Evolutionary conservation across 768 basidiomycete genomes (phyloP).

Genomic region (Termitomyces sp.): DNA sequence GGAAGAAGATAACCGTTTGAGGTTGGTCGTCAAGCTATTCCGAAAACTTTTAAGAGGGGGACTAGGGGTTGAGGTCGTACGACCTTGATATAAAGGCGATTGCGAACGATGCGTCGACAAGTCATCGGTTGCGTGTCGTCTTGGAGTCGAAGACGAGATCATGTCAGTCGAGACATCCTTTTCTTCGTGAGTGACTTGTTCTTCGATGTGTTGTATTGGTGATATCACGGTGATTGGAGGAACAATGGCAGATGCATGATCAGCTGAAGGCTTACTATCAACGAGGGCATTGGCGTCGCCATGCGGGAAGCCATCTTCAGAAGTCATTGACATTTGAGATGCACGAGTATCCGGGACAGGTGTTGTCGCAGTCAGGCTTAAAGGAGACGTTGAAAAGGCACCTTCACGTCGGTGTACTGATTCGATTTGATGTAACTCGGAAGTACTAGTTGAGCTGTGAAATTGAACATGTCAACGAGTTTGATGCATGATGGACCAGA

Average conservation of each 20-base stretch:
- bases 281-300: background rate
- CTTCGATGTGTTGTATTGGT: conserved; percentile 15
- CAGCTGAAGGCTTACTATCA: conserved; percentile 1
- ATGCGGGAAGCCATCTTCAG: conserved; percentile 1
- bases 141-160: conserved; percentile 4
- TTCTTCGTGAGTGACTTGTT: conserved; percentile 5
- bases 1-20: conserved; percentile 45
- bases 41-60: conserved; percentile 47
- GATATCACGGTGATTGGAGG: conserved; percentile 35
- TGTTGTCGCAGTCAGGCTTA: conserved; percentile 14
- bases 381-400: conserved; percentile 50
- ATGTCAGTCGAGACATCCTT: conserved; percentile 9
- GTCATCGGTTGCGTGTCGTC: conserved; percentile 15
- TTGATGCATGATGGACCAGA: background rate
- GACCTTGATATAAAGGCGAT: conserved; percentile 17
- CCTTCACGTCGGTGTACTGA: conserved; percentile 53
- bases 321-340: conserved; percentile 7
- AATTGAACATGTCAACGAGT: conserved; percentile 4
- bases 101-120: conserved; percentile 8
- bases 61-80: conserved; percentile 26
- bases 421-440: conserved; percentile 16
- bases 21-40: conserved; percentile 37
- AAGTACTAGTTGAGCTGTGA: conserved; percentile 7
- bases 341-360: conserved; percentile 7
- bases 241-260: conserved; percentile 11